Base-by-base conservation (phyloP, 129 eudicot genomes). In the Artemisia tridentata region DNA sequence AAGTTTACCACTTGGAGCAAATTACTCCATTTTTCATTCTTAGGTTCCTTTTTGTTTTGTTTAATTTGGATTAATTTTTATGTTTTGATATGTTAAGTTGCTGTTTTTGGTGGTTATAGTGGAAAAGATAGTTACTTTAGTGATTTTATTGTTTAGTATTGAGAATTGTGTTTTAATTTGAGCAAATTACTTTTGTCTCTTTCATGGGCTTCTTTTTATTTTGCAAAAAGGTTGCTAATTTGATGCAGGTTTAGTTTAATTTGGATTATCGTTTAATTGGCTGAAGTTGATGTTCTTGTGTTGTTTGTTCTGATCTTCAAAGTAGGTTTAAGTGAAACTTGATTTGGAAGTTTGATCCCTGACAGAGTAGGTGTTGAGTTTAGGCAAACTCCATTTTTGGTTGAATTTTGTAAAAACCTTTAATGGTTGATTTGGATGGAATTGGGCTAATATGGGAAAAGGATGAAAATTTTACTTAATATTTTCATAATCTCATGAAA, bases 321-420 rank as follows among this genome's bases (percentile, higher is more conserved):
- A 55, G 58, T 78, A 50, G 67, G 77, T 54, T 15, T 29, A 62
- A 72, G 18, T 62, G 69, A 49, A 49, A 63, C 63, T 73, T 34
- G 60, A 45, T 55, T 63, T 10, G 52, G 19, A 54, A 74, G 48
- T 65, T 74, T 65, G 58, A 74, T 64, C 48, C 53, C 34, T 69
- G 65, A 69, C 43, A 53, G 17, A 69, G 73, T 54, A 34, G 47
- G 67, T 62, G 20, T 31, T 72, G 11, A 48, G 60, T 72, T 60
- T 56, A 38, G 45, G 45, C 43, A 59, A 14, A 7, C 11, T 49
- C 69, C 68, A 25, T 16, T 74, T 74, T 21, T 53, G 47, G 72
- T 50, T 53, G 56, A 74, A 64, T 41, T 41, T 5, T 11, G 18
- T 74, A 23, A 38, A 11, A 10, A 41, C 19, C 21, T 45, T 16